A percentile compares a stretch with the other conserved stretches of the same genome.
These are phyloP conservation scores for Camellia granthamiana DNA, from an alignment of 148 eudicot genomes.

Conservation along the genomic window DNA sequence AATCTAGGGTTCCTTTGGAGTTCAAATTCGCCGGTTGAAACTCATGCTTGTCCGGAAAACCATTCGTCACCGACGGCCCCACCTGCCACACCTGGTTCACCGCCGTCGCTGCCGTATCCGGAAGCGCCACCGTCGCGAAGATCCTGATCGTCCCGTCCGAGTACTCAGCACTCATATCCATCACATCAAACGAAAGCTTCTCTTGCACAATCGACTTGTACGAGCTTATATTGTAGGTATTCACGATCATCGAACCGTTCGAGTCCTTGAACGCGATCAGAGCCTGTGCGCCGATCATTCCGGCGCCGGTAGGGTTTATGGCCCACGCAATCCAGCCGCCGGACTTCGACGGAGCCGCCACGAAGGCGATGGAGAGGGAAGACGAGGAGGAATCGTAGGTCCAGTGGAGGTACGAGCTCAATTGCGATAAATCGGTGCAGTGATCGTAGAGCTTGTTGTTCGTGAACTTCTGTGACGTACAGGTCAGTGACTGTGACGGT, in stretches of 20 bases:
- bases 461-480: constrained; percentile 46
- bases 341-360: constrained; percentile 42
- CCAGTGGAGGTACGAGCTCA: constrained; percentile 58
- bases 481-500: constrained; percentile 38
- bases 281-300: constrained; percentile 65
- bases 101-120: constrained; percentile 14
- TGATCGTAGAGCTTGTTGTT: constrained; percentile 29
- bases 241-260: constrained; percentile 41
- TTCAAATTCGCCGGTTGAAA: constrained; percentile 46
- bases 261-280: constrained; percentile 43
- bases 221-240: constrained; percentile 27
- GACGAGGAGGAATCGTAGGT: constrained; percentile 37
- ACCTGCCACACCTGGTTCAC: constrained; percentile 69
- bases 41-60: constrained; percentile 47
- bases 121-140: constrained; percentile 37
- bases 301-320: constrained; percentile 53
- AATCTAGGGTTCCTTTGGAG: constrained; percentile 47
- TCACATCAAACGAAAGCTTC: constrained; percentile 26
- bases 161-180: constrained; percentile 25
- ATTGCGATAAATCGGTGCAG: constrained; percentile 46
- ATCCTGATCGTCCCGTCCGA: constrained; percentile 29
- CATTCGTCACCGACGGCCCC: constrained; percentile 38
- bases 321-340: constrained; percentile 81
- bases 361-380: constrained; percentile 58
- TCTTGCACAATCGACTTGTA: constrained; percentile 23